Base-by-base conservation (phyloP, 768 basidiomycete species). In the Collybia sp. region DNA sequence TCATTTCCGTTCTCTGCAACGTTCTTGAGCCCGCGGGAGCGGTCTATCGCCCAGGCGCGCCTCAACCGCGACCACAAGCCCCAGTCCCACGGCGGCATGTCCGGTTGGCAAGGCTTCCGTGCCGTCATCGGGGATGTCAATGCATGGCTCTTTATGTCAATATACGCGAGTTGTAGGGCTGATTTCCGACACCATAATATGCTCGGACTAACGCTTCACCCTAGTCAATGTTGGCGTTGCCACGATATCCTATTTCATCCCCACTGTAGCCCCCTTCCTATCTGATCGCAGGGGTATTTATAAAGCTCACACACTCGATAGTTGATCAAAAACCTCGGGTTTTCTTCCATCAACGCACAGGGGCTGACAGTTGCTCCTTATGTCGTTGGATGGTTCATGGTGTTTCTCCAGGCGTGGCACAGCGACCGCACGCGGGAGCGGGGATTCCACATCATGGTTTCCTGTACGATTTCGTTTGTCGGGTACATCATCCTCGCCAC, bases 331-430 rank as follows among this genome's bases (percentile, higher is more conserved):
- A 66, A 62, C 30, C 73, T 82, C 31, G 79, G 79, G 0, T 81
- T 79, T 62, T 71, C 73, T 0, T 69, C 77, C 2, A 75, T 79
- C 46, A 68, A 76, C 44, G 78, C 79, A 1, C 77, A 82, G 58
- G 77, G 79, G 6, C 56, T 82, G 38, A 79, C 78, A 2, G 77
- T 78, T 6, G 78, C 78, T 3, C 79, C 79, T 6, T 81, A 81
- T 46, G 63, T 69, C 15, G 70, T 74, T 19, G 79, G 77, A 19
- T 80, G 77, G 73, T 70, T 78, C 53, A 67, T 77, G 66, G 76
- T 79, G 30, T 51, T 80, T 49, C 60, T 74, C 56, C 77, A 78
- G 50, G 70, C 77, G 9, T 74, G 68, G 69, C 74, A 81, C 58
- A 76, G 73, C 53, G 79, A 81, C 53, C 66, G 64, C 43, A 78